These are phyloP conservation scores for Vaccinium corymbosum DNA, from an alignment of 148 eudicot genomes.

Conservation along the genomic window DNA sequence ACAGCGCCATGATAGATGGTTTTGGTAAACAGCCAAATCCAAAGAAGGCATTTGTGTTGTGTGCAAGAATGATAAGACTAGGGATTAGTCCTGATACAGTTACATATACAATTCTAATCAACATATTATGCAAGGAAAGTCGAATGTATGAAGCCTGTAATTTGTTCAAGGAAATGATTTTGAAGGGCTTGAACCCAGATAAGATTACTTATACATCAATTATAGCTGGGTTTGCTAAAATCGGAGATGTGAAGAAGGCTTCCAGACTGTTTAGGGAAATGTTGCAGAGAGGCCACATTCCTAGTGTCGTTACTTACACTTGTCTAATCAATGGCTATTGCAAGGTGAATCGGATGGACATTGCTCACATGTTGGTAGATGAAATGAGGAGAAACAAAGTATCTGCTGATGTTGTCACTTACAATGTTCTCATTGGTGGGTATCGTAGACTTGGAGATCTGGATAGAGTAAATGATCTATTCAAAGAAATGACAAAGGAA, in stretches of 20 bases:
- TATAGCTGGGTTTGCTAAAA: conserved; percentile 42
- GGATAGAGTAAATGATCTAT: conserved; percentile 28
- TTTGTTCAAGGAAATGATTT: conserved; percentile 36
- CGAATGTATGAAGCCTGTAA: conserved; percentile 33
- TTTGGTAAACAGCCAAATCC: conserved; percentile 32
- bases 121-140: conserved; percentile 24
- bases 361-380: conserved; percentile 24
- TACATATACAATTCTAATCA: conserved; percentile 38
- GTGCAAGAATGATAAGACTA: conserved; percentile 33
- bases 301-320: conserved; percentile 49
- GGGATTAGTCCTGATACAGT: conserved; percentile 36
- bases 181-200: conserved; percentile 34
- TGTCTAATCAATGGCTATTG: conserved; percentile 48
- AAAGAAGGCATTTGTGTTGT: conserved; percentile 34
- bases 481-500: conserved; percentile 29
- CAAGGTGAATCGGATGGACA: conserved; percentile 32
- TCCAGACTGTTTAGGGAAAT: conserved; percentile 33
- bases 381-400: conserved; percentile 37
- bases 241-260: conserved; percentile 35
- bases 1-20: conserved; percentile 40
- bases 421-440: conserved; percentile 33
- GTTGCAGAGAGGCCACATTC: conserved; percentile 25
- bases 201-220: conserved; percentile 33
- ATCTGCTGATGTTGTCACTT: conserved; percentile 29
- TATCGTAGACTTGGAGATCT: conserved; percentile 26